Conservation (phyloP, 257 asterid genomes). For the Plantago ovata region DNA sequence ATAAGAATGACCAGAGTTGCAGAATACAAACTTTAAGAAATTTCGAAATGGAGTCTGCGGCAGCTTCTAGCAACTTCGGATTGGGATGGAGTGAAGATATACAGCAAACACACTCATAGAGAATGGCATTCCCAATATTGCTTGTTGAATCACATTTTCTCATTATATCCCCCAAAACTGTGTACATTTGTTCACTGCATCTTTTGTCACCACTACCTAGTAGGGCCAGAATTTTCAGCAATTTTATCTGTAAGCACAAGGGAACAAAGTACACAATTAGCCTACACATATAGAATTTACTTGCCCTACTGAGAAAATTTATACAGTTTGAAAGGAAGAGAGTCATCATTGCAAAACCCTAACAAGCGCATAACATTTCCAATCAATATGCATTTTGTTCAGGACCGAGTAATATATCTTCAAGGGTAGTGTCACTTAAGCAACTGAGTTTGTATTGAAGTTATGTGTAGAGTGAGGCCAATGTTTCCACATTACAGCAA, state of each 20-base stretch:
- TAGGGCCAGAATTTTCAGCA: constrained; percentile 75
- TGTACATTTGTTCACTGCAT: constrained; percentile 95
- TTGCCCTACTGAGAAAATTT: background rate
- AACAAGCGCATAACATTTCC: background rate
- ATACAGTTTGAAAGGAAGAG: background rate
- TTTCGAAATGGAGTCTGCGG: constrained; percentile 86
- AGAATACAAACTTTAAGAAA: constrained; percentile 67
- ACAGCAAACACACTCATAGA: constrained; percentile 90
- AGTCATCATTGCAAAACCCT: background rate
- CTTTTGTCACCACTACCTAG: constrained; percentile 88
- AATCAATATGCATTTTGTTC: background rate
- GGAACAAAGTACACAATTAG: background rate
- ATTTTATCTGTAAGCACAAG: constrained; percentile 62
- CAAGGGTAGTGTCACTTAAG: constrained; percentile 1
- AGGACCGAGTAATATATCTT: background rate
- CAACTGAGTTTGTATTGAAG: background rate
- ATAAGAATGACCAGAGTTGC: constrained; percentile 16
- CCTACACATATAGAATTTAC: background rate
- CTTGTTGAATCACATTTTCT: constrained; percentile 78
- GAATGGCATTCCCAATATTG: constrained; percentile 91
- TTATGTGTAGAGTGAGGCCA: background rate
- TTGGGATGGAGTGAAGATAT: constrained; percentile 83
- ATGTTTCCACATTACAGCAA: no score
- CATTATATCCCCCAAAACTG: constrained; percentile 79
- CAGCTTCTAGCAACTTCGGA: constrained; percentile 83